Percentiles rank a stretch among this genome's conserved stretches.
Evolutionary conservation across 306 rosid genomes (phyloP).

Genomic region (Carpinus viminea): DNA sequence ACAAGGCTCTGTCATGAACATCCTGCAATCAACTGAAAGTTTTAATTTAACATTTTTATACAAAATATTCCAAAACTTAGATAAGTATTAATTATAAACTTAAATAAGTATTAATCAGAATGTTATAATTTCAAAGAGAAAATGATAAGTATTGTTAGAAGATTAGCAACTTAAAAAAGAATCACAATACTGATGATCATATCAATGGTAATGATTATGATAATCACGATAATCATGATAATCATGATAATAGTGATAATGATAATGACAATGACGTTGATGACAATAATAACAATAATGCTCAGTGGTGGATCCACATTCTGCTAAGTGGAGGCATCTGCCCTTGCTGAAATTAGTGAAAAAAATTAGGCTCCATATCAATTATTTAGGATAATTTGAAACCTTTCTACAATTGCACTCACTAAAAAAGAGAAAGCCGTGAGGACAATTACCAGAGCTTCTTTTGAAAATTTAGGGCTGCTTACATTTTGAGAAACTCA

Average conservation of each 20-base stretch:
- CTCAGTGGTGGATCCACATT: too few species aligned
- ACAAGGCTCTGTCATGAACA: conserved; percentile 94
- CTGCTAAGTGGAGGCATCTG: too few species aligned
- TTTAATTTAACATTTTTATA: conserved; percentile 34
- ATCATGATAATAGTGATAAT: neutral
- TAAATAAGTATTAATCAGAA: neutral
- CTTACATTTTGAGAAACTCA: too few species aligned
- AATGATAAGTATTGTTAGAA: neutral
- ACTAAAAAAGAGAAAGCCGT: too few species aligned
- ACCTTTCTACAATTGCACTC: too few species aligned
- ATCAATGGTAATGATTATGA: neutral
- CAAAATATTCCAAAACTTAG: conserved; percentile 8
- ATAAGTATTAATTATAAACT: neutral
- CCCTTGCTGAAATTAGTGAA: too few species aligned
- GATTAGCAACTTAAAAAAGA: neutral
- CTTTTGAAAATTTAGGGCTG: too few species aligned
- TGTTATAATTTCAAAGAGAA: neutral
- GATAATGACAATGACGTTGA: neutral
- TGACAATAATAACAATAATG: neutral
- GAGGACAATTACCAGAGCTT: too few species aligned
- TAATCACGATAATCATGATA: conserved; percentile 10
- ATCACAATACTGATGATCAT: neutral
- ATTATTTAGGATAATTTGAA: too few species aligned
- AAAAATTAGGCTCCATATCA: too few species aligned
- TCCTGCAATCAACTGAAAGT: conserved; percentile 67